These are phyloP conservation scores for Aspergillus leporis DNA, from an alignment of 495 filamentous ascomycete genomes.

Conservation along the genomic window DNA sequence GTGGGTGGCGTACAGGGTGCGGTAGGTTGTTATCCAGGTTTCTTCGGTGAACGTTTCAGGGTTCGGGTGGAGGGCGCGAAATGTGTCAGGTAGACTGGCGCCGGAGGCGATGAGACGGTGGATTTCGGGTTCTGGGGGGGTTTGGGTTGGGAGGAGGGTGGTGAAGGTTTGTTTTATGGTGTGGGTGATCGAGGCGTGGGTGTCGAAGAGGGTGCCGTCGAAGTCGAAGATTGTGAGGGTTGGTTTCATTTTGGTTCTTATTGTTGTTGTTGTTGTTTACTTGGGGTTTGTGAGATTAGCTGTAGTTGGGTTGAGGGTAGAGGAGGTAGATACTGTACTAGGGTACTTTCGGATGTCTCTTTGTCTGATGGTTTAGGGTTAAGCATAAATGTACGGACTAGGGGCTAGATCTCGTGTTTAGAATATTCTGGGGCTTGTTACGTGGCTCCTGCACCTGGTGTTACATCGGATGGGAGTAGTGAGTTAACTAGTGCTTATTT, in stretches of 20 bases:
- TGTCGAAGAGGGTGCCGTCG: slow-evolving; percentile 33
- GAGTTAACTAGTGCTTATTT: too few species aligned
- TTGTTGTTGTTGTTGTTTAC: too few species aligned
- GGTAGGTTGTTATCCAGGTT: slow-evolving; percentile 26
- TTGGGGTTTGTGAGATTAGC: too few species aligned
- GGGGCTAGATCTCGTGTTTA: too few species aligned
- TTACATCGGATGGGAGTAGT: too few species aligned
- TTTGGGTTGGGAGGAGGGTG: slow-evolving; percentile 22
- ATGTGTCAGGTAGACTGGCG: slow-evolving; percentile 20
- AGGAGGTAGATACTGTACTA: too few species aligned
- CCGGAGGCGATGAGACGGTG: slow-evolving; percentile 26
- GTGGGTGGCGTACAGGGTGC: slow-evolving; percentile 26
- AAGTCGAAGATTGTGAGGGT: slow-evolving; percentile 30
- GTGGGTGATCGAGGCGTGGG: slow-evolving; percentile 22
- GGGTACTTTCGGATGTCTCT: too few species aligned
- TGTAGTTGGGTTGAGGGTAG: too few species aligned
- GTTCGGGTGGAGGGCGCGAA: slow-evolving; percentile 21
- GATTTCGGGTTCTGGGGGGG: slow-evolving; percentile 16
- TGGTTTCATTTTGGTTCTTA: background rate
- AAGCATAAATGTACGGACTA: too few species aligned
- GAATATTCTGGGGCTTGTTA: too few species aligned
- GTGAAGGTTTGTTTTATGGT: slow-evolving; percentile 26
- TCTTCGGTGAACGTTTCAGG: slow-evolving; percentile 9
- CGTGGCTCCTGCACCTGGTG: too few species aligned
- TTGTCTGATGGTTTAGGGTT: too few species aligned